Percentiles rank a stretch among this genome's conserved stretches.
Evolutionary conservation across 192 early-diverging fungal species (phyloP).

Genomic region (Coemansia sp.): DNA sequence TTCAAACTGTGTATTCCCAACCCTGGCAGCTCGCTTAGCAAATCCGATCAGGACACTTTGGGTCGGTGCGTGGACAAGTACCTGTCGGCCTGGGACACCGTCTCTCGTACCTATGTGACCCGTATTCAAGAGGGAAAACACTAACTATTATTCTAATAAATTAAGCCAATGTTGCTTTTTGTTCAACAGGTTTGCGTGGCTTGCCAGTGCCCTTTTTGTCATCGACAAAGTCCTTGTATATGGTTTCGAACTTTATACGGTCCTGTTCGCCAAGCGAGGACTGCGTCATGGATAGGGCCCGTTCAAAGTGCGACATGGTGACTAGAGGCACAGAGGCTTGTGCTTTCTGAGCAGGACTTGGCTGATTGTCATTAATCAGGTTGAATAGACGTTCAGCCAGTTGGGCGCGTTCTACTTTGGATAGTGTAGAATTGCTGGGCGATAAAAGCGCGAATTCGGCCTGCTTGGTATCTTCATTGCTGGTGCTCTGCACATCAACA

Average conservation of each 20-base stretch:
- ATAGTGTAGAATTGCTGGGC: neutral
- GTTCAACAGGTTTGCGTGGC: constrained; percentile 32
- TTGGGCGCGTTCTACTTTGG: constrained; percentile 17
- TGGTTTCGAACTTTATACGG: constrained; percentile 25
- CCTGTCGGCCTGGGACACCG: constrained; percentile 84
- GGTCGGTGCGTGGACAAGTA: constrained; percentile 84
- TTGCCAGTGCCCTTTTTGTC: constrained; percentile 45
- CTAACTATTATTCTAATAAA: neutral
- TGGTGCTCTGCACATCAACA: neutral
- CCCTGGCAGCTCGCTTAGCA: constrained; percentile 67
- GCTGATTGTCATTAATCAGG: neutral
- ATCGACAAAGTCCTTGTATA: constrained; percentile 50
- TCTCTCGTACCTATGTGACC: constrained; percentile 71
- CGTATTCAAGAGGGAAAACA: constrained; percentile 67
- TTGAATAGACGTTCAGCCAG: constrained; percentile 21
- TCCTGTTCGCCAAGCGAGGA: constrained; percentile 32
- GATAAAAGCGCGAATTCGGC: constrained; percentile 16
- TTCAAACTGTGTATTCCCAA: constrained; percentile 76
- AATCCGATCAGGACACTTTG: constrained; percentile 71
- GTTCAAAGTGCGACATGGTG: constrained; percentile 29
- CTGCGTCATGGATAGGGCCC: constrained; percentile 21
- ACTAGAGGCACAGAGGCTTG: constrained; percentile 12
- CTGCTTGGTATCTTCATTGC: neutral
- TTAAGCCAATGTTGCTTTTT: constrained; percentile 48
- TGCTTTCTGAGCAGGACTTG: neutral